A percentile compares a stretch with the other conserved stretches of the same genome.
Evolutionary conservation across 306 rosid species (phyloP).

Genomic region (Corylus avellana): DNA sequence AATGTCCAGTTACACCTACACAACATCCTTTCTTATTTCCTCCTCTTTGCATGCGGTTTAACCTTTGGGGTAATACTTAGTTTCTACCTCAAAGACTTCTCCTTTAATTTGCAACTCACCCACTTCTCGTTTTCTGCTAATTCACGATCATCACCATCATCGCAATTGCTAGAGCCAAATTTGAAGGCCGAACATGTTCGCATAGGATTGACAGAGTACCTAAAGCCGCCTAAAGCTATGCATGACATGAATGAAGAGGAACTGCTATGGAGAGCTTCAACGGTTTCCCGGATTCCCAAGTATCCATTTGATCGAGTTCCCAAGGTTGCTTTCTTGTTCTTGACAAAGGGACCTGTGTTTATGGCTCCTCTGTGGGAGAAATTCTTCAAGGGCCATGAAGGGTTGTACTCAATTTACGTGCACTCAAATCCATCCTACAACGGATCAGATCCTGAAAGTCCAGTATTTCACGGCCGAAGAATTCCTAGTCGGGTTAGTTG

Average conservation of each 20-base stretch:
- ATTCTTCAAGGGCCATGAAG: slow-evolving; percentile 75
- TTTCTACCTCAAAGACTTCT: slow-evolving; percentile 50
- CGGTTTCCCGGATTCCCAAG: slow-evolving; percentile 42
- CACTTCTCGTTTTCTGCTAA: slow-evolving; percentile 48
- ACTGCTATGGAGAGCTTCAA: slow-evolving; percentile 84
- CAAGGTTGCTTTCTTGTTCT: slow-evolving; percentile 84
- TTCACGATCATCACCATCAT: slow-evolving; percentile 19
- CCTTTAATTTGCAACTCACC: slow-evolving; percentile 54
- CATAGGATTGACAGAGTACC: slow-evolving; percentile 49
- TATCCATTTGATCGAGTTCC: slow-evolving; percentile 67
- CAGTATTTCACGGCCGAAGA: slow-evolving; percentile 61
- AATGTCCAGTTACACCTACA: slow-evolving; percentile 42
- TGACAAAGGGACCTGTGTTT: slow-evolving; percentile 68
- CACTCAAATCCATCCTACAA: slow-evolving; percentile 81
- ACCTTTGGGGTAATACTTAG: slow-evolving; percentile 54
- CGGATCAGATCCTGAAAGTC: slow-evolving; percentile 52
- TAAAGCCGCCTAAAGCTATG: slow-evolving; percentile 46
- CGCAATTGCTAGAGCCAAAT: background rate
- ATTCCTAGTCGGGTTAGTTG: slow-evolving; percentile 82
- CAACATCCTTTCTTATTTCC: slow-evolving; percentile 36
- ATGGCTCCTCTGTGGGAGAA: slow-evolving; percentile 86
- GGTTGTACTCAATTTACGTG: slow-evolving; percentile 69
- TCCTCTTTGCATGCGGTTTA: slow-evolving; percentile 58
- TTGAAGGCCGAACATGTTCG: slow-evolving; percentile 17
- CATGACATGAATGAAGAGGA: slow-evolving; percentile 76